Evolutionary conservation across 2,329 filamentous ascomycete species (phyloP).

Genomic region (Cadophora sp.): DNA sequence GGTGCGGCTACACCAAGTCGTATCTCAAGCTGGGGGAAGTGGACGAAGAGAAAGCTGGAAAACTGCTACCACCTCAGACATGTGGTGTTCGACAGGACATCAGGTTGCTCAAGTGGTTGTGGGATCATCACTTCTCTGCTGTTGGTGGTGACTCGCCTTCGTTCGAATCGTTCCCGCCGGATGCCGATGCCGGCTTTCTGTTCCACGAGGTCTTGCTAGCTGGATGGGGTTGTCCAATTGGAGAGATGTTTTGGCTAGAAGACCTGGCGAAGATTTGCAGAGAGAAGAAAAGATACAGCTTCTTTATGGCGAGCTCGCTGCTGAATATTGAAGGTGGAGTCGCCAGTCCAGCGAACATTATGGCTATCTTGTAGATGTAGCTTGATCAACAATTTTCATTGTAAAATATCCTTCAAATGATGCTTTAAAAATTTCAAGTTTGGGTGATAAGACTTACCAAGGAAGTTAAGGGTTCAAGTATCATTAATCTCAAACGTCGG

Average conservation of each 20-base stretch:
- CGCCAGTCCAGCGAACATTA: too few relatives aligned
- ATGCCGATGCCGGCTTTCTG: background rate
- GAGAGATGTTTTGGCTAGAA: slow-evolving; percentile 54
- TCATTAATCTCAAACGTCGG: too few relatives aligned
- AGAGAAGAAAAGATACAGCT: slow-evolving; percentile 51
- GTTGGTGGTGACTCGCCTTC: slow-evolving; percentile 51
- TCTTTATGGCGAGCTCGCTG: slow-evolving; percentile 48
- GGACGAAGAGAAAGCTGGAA: slow-evolving; percentile 33
- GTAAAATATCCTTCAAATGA: too few relatives aligned
- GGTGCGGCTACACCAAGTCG: too few relatives aligned
- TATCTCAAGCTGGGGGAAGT: too few relatives aligned
- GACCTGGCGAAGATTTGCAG: slow-evolving; percentile 43
- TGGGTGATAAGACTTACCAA: too few relatives aligned
- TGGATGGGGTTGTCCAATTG: slow-evolving; percentile 57
- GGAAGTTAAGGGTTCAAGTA: too few relatives aligned
- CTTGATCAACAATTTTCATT: too few relatives aligned
- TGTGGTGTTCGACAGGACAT: slow-evolving; percentile 44
- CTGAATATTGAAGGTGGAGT: too few relatives aligned
- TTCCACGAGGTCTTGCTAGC: slow-evolving; percentile 50
- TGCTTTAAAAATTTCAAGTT: too few relatives aligned
- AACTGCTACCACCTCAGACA: background rate
- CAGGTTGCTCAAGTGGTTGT: slow-evolving; percentile 50
- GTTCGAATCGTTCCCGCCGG: slow-evolving; percentile 45
- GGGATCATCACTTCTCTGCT: slow-evolving; percentile 51
- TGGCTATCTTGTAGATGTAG: too few relatives aligned